Evolutionary conservation across 2,329 filamentous ascomycete species (phyloP), one percentile per base, ranked within the genome.

Genomic region (Aspergillus ruber): DNA sequence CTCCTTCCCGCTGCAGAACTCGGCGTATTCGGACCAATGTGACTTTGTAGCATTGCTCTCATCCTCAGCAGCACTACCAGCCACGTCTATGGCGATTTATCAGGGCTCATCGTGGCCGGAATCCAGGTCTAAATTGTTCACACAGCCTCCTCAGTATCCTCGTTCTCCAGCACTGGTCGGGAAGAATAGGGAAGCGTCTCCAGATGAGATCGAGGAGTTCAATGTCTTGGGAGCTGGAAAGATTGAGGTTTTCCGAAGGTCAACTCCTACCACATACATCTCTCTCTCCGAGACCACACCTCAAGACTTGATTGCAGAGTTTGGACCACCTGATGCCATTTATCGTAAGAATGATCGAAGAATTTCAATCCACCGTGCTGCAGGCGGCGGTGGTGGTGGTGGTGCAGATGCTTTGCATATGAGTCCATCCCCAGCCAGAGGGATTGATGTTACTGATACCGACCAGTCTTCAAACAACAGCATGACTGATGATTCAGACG

Each of bases 251-350:
- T 74, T 87, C 43, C 83, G 90, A 50, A 83, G 87, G 53, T 83
- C 83, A 4, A 82, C 73, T 38, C 75, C 77, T 27, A 79, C 82
- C 0, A 81, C 90, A 48, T 83, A 80, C 72, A 85, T 98, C 46
- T 76, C 75, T 2, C 74, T 98, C 0, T 89, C 89, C 41, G 83
- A 93, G 62, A 97, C 91, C 0, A 94, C 88, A 1, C 88, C 90
- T 0, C 93, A 98, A 70, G 90, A 97, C 56, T 74, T 98, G 2
- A 81, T 97, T 17, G 85, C 88, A 49, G 90, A 95, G 61, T 79
- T 98, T 6, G 93, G 93, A 0, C 89, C 93, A 4, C 93, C 93
- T 1, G 91, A 96, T 65, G 88, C 90, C 17, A 94, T 95, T 40
- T 96, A 96, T 68, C 82, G 87, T 53, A 95, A 95, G 70, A 88